A percentile compares a stretch with the other conserved stretches of the same genome.
phyloP scores from a whole-genome alignment of 2,329 filamentous ascomycete genomes.

The Apiospora sp. region DNA sequence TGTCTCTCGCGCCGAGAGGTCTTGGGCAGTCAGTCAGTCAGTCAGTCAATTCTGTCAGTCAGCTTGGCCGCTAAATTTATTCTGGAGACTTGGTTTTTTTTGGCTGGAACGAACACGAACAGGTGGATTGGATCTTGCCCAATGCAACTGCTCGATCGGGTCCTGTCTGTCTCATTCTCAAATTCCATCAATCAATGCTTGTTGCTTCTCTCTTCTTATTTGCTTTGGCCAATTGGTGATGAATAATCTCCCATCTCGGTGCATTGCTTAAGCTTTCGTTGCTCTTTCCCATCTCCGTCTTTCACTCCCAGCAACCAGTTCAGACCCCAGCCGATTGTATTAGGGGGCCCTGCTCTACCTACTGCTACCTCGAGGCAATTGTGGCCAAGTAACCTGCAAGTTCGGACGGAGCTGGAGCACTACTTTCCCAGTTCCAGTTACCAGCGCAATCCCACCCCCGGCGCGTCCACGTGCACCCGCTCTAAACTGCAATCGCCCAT shows the following conservation, averaged over 20 bases:
- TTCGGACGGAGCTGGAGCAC: slow-evolving; percentile 9
- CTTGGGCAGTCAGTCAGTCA: neutral
- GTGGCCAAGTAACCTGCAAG: neutral
- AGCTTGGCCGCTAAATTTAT: neutral
- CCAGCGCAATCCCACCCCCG: neutral
- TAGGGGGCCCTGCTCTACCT: too few relatives aligned
- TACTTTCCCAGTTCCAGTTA: neutral
- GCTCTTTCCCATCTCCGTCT: too few relatives aligned
- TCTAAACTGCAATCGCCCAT: slow-evolving; percentile 16
- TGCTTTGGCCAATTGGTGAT: neutral
- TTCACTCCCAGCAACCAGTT: neutral
- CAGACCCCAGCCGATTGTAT: neutral
- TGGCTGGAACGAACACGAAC: slow-evolving; percentile 1
- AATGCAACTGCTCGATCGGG: neutral
- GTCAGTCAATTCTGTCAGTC: slow-evolving; percentile 2
- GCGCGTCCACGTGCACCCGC: slow-evolving; percentile 12
- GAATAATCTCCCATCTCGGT: neutral
- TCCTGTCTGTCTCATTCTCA: neutral
- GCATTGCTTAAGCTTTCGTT: neutral
- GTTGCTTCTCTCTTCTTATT: neutral
- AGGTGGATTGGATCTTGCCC: neutral
- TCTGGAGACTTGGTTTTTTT: neutral
- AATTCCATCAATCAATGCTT: neutral
- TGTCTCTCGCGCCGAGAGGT: neutral
- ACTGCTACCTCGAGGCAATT: neutral